Conservation (phyloP, 2,329 filamentous ascomycete genomes). For the Diaporthe citriasiana region DNA sequence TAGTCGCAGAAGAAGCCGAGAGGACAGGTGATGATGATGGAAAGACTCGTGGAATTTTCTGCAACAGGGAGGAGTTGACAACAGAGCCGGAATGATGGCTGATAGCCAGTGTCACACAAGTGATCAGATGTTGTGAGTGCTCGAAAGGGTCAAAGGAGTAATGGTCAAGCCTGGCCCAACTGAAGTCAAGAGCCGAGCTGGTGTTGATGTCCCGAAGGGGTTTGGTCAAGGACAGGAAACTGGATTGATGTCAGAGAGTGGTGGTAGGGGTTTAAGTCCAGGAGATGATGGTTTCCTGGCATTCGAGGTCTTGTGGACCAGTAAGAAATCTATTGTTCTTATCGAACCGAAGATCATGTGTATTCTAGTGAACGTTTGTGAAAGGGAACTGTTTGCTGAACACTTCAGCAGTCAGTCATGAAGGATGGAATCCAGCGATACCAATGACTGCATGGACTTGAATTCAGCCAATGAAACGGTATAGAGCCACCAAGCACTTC, state of each 20-base stretch:
- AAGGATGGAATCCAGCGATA: background rate
- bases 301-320: too few relatives aligned
- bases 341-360: background rate
- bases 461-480: too few relatives aligned
- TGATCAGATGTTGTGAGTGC: background rate
- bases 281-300: background rate
- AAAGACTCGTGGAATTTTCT: background rate
- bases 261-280: background rate
- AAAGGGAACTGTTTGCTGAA: background rate
- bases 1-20: background rate
- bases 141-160: background rate
- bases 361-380: background rate
- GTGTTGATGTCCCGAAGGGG: background rate
- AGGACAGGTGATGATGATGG: background rate
- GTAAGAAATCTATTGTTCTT: background rate
- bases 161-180: background rate
- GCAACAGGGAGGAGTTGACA: background rate
- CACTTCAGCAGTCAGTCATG: background rate
- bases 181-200: background rate
- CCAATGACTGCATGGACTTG: background rate
- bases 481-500: background rate
- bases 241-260: too few relatives aligned
- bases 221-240: background rate
- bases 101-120: too few relatives aligned
- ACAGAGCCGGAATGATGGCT: background rate